A percentile compares a stretch with the other conserved stretches of the same genome.
Evolutionary conservation across 306 rosid genomes (phyloP).

Genomic region (Pueraria montana): DNA sequence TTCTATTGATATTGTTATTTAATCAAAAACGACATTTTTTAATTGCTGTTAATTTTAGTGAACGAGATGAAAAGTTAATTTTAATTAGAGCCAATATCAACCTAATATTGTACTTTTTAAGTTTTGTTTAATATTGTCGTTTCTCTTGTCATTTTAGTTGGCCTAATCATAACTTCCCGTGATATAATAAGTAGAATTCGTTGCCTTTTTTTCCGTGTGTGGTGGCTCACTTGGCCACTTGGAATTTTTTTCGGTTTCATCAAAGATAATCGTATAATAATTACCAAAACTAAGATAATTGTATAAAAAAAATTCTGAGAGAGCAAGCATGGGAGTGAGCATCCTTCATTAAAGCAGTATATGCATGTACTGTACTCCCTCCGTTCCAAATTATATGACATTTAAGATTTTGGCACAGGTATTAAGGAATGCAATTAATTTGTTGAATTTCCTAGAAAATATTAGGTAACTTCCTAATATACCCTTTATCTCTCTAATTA

Average conservation of each 20-base stretch:
- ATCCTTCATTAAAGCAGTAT: neutral
- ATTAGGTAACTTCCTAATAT: too few relatives aligned
- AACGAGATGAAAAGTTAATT: neutral
- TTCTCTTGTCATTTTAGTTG: constrained; percentile 8
- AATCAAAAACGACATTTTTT: too few relatives aligned
- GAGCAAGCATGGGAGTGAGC: neutral
- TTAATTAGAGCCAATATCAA: neutral
- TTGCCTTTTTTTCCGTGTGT: neutral
- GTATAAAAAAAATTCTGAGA: neutral
- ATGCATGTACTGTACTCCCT: too few relatives aligned
- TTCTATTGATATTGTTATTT: too few relatives aligned
- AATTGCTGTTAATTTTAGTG: too few relatives aligned
- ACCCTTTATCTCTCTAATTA: too few relatives aligned
- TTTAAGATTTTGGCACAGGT: too few relatives aligned
- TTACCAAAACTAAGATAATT: neutral
- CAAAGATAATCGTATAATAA: neutral
- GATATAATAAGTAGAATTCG: neutral
- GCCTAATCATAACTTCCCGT: neutral
- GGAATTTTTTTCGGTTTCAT: neutral
- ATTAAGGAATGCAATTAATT: too few relatives aligned
- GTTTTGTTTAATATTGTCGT: neutral
- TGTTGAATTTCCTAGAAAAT: too few relatives aligned
- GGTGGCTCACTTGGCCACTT: neutral
- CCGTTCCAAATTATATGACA: too few relatives aligned
- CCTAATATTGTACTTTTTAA: neutral